Percentiles rank a stretch among this genome's conserved stretches.
Evolutionary conservation across 371 early-diverging fungal genomes (phyloP).

Genomic region (Parasitella parasitica): DNA sequence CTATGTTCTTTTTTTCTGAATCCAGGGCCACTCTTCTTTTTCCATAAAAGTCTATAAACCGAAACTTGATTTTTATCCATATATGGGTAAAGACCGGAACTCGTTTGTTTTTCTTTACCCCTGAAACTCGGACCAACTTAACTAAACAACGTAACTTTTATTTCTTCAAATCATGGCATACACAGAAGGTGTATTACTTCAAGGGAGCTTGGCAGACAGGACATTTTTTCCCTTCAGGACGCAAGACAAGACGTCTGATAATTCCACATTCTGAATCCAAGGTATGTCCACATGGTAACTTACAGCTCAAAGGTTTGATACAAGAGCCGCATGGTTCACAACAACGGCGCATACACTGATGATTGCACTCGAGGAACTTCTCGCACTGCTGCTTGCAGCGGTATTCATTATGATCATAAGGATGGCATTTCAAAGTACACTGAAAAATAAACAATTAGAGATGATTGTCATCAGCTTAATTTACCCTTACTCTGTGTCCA

Average conservation of each 20-base stretch:
- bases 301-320: conserved; percentile 7
- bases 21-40: too few relatives aligned
- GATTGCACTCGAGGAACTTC: conserved; percentile 36
- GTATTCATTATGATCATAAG: conserved; percentile 39
- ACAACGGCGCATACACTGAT: conserved; percentile 43
- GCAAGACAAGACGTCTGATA: conserved; percentile 11
- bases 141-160: neutral
- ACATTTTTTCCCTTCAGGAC: conserved; percentile 11
- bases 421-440: conserved; percentile 50
- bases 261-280: conserved; percentile 26
- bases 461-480: conserved; percentile 5
- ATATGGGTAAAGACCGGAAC: too few relatives aligned
- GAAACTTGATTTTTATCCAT: too few relatives aligned
- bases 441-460: neutral
- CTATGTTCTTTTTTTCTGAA: too few relatives aligned
- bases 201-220: conserved; percentile 13
- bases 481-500: conserved; percentile 45
- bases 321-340: conserved; percentile 50
- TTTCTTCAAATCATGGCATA: too few relatives aligned
- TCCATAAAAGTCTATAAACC: too few relatives aligned
- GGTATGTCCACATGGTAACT: conserved; percentile 39
- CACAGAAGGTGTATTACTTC: neutral
- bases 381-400: conserved; percentile 43
- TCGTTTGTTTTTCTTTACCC: too few relatives aligned
- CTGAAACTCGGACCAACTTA: too few relatives aligned